phyloP scores from a whole-genome alignment of 306 rosid species.

The Nissolia schottii region DNA sequence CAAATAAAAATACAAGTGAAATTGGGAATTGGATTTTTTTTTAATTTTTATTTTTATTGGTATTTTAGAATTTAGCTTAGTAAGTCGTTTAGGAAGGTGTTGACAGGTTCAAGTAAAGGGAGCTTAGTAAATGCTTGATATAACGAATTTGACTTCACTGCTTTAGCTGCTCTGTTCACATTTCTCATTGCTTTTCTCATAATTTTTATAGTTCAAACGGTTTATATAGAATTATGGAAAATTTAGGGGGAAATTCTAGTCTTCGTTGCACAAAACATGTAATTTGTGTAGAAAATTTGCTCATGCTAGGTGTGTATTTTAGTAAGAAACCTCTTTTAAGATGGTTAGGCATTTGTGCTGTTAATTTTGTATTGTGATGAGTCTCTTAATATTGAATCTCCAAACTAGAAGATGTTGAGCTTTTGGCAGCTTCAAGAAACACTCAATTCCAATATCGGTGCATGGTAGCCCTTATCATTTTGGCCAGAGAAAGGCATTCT shows the following conservation, averaged over 20 bases:
- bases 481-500: background rate
- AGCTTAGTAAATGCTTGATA: background rate
- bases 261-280: background rate
- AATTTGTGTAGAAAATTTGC: background rate
- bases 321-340: background rate
- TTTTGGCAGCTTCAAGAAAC: background rate
- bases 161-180: background rate
- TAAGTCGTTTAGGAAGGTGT: background rate
- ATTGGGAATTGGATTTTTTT: background rate
- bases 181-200: background rate
- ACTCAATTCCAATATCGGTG: background rate
- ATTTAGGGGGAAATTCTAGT: background rate
- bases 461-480: background rate
- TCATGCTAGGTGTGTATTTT: background rate
- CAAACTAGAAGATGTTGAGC: slow-evolving; percentile 6
- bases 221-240: background rate
- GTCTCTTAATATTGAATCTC: background rate
- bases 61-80: background rate
- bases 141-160: background rate
- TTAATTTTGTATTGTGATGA: background rate
- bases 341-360: background rate
- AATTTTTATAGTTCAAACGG: background rate
- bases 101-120: background rate
- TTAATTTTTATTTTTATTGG: background rate
- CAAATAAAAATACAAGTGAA: background rate